A percentile compares a stretch with the other conserved stretches of the same genome.
Evolutionary conservation across 1,284 basidiomycete genomes (phyloP).

Genomic region (Cryptococcus jaspeensis): DNA sequence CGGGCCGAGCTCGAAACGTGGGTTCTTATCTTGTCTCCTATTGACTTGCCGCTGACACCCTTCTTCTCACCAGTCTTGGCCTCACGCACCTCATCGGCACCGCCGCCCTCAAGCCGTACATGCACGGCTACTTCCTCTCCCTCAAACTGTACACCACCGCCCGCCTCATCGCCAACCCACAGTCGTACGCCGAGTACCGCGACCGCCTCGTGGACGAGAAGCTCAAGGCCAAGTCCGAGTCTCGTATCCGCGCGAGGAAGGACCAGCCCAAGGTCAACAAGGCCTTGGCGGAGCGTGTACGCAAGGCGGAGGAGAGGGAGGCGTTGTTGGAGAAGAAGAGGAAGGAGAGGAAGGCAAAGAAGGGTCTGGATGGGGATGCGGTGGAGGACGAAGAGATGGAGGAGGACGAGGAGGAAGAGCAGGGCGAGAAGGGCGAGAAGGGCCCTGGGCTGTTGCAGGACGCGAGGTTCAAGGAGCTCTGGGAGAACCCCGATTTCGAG

Average conservation of each 20-base stretch:
- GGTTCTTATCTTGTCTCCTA: slow-evolving; percentile 41
- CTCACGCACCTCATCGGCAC: slow-evolving; percentile 92
- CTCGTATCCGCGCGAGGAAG: slow-evolving; percentile 79
- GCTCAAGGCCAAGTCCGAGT: slow-evolving; percentile 90
- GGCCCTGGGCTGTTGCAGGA: slow-evolving; percentile 70
- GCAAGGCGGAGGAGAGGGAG: slow-evolving; percentile 69
- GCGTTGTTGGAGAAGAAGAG: slow-evolving; percentile 64
- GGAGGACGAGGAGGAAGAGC: slow-evolving; percentile 42
- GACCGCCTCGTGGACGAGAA: slow-evolving; percentile 83
- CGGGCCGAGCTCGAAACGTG: slow-evolving; percentile 79
- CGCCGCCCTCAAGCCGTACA: slow-evolving; percentile 93
- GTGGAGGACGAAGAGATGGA: slow-evolving; percentile 28
- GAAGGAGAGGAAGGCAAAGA: slow-evolving; percentile 55
- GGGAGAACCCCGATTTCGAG: slow-evolving; percentile 89
- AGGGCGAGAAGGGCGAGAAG: slow-evolving; percentile 52
- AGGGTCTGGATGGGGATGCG: slow-evolving; percentile 18
- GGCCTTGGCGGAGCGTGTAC: slow-evolving; percentile 80
- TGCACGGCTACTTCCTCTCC: slow-evolving; percentile 99
- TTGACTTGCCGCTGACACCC: background rate
- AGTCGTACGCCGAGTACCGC: slow-evolving; percentile 89
- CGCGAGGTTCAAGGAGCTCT: slow-evolving; percentile 85
- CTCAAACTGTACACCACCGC: slow-evolving; percentile 95
- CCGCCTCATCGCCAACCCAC: slow-evolving; percentile 91
- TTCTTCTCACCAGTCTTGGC: slow-evolving; percentile 59
- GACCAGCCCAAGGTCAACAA: slow-evolving; percentile 79